phyloP scores from a whole-genome alignment of 2,329 filamentous ascomycete genomes.

The Rhynchosporium agropyri region DNA sequence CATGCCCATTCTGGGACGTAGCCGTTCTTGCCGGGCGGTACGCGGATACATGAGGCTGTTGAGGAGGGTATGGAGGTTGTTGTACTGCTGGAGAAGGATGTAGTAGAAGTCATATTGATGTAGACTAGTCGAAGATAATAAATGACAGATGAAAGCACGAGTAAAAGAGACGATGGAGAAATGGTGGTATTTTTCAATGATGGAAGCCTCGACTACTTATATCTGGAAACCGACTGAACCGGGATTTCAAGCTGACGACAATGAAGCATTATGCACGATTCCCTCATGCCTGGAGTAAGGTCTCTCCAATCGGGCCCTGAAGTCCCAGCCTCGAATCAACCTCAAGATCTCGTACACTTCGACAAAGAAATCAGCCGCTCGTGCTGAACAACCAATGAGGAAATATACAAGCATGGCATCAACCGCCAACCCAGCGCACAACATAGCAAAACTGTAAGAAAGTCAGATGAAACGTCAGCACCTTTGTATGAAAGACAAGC shows the following conservation, averaged over 20 bases:
- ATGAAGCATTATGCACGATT: background rate
- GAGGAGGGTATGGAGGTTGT: slow-evolving; percentile 27
- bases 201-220: slow-evolving; percentile 10
- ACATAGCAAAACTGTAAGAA: background rate
- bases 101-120: slow-evolving; percentile 30
- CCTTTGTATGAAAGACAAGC: background rate
- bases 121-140: background rate
- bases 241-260: background rate
- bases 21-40: slow-evolving; percentile 44
- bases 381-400: background rate
- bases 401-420: background rate
- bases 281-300: background rate
- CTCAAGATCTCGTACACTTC: background rate
- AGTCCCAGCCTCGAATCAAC: slow-evolving; percentile 9
- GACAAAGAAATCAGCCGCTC: background rate
- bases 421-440: background rate
- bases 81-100: slow-evolving; percentile 21
- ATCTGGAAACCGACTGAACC: background rate
- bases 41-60: slow-evolving; percentile 37
- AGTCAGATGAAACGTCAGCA: slow-evolving; percentile 11
- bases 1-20: slow-evolving; percentile 45
- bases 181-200: background rate
- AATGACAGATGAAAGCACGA: background rate
- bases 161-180: background rate
- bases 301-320: background rate